Conservation (phyloP, 768 basidiomycete species). For the Amanita pseudoporphyria region DNA sequence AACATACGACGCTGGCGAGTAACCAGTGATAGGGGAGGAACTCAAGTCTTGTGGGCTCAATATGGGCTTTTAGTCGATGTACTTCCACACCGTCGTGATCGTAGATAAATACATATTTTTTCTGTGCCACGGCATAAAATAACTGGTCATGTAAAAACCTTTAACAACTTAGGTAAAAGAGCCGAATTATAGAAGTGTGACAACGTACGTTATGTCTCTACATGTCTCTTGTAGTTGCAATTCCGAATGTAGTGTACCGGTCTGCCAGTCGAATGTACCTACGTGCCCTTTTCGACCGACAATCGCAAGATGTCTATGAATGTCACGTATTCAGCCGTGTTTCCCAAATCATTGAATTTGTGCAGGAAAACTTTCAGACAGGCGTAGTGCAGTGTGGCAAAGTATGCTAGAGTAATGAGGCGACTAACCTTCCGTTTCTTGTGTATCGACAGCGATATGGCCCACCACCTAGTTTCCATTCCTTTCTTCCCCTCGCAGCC, state of each 20-base stretch:
- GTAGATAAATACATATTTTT: constrained; percentile 94
- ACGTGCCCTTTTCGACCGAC: constrained; percentile 79
- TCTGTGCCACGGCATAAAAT: constrained; percentile 91
- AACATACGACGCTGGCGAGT: constrained; percentile 69
- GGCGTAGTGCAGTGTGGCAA: background rate
- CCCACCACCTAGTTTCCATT: constrained; percentile 78
- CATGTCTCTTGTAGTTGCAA: constrained; percentile 86
- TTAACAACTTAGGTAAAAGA: background rate
- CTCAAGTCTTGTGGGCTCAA: constrained; percentile 85
- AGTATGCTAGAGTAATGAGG: background rate
- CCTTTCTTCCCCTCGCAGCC: constrained; percentile 64
- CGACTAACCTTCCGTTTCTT: constrained; percentile 74
- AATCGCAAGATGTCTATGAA: constrained; percentile 71
- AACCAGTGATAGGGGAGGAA: constrained; percentile 97
- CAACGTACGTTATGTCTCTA: constrained; percentile 81
- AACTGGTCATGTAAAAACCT: constrained; percentile 92
- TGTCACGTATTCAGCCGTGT: background rate
- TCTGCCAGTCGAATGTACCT: constrained; percentile 91
- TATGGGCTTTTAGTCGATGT: constrained; percentile 72
- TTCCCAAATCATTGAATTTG: background rate
- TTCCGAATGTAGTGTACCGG: constrained; percentile 78
- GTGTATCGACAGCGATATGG: constrained; percentile 82
- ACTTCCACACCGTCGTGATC: constrained; percentile 91
- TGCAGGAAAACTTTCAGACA: background rate
- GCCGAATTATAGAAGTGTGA: background rate